Percentiles rank a stretch among this genome's conserved stretches.
These are phyloP conservation scores for Tolypocladium tundrense DNA, from an alignment of 2,329 filamentous ascomycete species.

Conservation along the genomic window DNA sequence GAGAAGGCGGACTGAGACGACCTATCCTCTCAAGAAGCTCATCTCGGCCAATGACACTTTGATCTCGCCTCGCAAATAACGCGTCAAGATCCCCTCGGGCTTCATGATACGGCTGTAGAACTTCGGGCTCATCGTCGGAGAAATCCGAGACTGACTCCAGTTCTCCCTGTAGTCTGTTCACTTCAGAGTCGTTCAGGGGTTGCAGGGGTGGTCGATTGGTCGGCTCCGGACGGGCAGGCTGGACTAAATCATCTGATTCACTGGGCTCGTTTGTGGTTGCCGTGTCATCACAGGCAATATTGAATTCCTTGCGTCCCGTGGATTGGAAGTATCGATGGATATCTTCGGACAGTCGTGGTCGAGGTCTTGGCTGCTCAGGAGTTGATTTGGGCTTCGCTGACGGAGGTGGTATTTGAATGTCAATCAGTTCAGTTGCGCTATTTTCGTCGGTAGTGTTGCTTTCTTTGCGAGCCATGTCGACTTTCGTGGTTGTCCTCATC, in stretches of 20 bases:
- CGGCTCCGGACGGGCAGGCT: background rate
- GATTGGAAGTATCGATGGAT: slow-evolving; percentile 22
- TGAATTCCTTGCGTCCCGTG: slow-evolving; percentile 12
- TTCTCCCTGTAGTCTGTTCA: slow-evolving; percentile 10
- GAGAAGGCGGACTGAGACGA: background rate
- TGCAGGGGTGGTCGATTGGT: slow-evolving; percentile 7
- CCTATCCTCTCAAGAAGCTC: background rate
- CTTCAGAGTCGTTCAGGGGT: slow-evolving; percentile 5
- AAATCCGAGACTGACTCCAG: slow-evolving; percentile 5
- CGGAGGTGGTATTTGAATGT: slow-evolving; percentile 14
- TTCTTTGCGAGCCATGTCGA: slow-evolving; percentile 21
- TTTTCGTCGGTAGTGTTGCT: slow-evolving; percentile 21
- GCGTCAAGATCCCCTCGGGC: background rate
- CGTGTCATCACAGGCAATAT: slow-evolving; percentile 24
- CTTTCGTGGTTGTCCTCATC: slow-evolving; percentile 18
- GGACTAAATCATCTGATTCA: background rate
- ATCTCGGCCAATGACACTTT: background rate
- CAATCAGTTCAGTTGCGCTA: slow-evolving; percentile 7
- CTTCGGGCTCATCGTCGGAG: background rate
- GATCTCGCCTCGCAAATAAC: background rate
- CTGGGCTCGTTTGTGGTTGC: slow-evolving; percentile 10
- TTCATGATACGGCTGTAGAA: background rate
- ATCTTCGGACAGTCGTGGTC: slow-evolving; percentile 8
- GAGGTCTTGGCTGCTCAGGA: slow-evolving; percentile 2
- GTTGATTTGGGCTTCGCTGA: background rate